Conservation (phyloP, 305 asterid genomes). For the Petunia hybrid region DNA sequence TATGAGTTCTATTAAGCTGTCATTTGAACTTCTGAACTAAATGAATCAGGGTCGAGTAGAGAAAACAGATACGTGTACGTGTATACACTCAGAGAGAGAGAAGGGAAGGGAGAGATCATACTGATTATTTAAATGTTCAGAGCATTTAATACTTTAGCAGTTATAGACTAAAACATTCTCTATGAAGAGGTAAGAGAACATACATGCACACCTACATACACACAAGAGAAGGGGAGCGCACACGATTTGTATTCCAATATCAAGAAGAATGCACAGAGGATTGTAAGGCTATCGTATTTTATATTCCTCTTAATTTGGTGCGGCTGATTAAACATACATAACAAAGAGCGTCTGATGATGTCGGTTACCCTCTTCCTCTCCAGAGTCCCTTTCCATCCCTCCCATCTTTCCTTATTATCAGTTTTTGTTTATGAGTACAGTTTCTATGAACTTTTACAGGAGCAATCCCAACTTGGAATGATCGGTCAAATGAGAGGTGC, state of each 20-base stretch:
- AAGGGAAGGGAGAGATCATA: not conserved
- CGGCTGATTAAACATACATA: not conserved
- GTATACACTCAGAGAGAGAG: not conserved
- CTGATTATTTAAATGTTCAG: not conserved
- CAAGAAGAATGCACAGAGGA: slow-evolving; percentile 7
- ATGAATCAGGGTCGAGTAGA: not conserved
- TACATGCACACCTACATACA: not conserved
- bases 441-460: slow-evolving; percentile 61
- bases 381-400: slow-evolving; percentile 18
- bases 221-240: not conserved
- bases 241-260: not conserved
- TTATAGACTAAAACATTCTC: not conserved
- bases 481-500: slow-evolving; percentile 76
- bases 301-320: not conserved
- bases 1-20: slow-evolving; percentile 11
- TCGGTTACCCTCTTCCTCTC: slow-evolving; percentile 5
- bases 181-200: not conserved
- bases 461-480: slow-evolving; percentile 77
- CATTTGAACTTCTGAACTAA: slow-evolving; percentile 15
- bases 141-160: not conserved
- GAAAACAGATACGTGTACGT: not conserved
- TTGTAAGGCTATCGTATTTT: slow-evolving; percentile 8
- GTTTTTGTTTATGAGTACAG: slow-evolving; percentile 32
- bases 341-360: slow-evolving; percentile 1
- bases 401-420: slow-evolving; percentile 8